Conservation (phyloP, 2,329 filamentous ascomycete species). For the Moelleriella libera region DNA sequence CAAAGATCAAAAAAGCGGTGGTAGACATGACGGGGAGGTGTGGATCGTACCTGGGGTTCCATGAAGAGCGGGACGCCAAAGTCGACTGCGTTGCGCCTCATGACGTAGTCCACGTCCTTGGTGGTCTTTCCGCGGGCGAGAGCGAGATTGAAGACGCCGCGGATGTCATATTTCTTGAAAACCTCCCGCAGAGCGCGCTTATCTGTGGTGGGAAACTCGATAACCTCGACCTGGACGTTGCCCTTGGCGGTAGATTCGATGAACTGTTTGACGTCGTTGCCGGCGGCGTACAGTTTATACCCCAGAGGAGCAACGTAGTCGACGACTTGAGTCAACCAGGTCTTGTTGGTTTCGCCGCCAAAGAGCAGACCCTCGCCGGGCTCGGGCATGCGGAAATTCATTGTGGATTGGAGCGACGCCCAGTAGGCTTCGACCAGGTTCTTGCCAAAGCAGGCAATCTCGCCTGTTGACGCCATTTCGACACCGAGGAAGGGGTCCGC, state of each 20-base stretch:
- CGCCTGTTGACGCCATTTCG: constrained; percentile 92
- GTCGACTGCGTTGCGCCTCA: constrained; percentile 95
- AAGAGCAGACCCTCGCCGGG: constrained; percentile 92
- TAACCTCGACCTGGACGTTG: constrained; percentile 65
- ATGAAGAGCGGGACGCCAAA: constrained; percentile 97
- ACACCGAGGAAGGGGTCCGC: constrained; percentile 96
- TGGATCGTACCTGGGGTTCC: constrained; percentile 73
- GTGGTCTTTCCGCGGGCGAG: constrained; percentile 69
- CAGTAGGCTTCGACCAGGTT: constrained; percentile 95
- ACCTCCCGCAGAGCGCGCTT: constrained; percentile 90
- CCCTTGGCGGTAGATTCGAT: constrained; percentile 59
- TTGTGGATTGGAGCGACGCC: constrained; percentile 87
- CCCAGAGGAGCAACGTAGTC: constrained; percentile 79
- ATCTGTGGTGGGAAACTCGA: constrained; percentile 93
- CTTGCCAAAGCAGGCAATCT: constrained; percentile 98
- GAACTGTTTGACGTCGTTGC: constrained; percentile 66
- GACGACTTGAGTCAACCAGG: constrained; percentile 64
- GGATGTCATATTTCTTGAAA: constrained; percentile 93
- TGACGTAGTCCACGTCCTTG: constrained; percentile 91
- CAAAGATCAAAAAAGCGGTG: no score
- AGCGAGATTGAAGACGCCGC: constrained; percentile 90
- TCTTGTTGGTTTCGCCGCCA: constrained; percentile 64
- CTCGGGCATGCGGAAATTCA: constrained; percentile 97
- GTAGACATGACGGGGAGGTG: not conserved
- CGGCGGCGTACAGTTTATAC: constrained; percentile 88